phyloP scores from a whole-genome alignment of 1,284 basidiomycete genomes.

The Agroathelia rolfsii region DNA sequence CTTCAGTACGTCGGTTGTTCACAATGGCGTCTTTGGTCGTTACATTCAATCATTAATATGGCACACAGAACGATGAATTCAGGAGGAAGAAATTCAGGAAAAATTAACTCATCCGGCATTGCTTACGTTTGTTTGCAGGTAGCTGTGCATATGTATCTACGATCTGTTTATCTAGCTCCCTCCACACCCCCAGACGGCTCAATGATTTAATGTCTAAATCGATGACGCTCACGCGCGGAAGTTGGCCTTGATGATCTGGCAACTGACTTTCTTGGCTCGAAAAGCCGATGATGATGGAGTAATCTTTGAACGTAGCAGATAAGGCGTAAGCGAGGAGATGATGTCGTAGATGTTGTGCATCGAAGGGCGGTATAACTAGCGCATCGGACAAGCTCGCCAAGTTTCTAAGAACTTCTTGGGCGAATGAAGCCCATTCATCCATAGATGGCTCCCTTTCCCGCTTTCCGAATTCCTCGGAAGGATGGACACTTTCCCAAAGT shows the following conservation, averaged over 20 bases:
- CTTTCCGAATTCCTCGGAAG: slow-evolving; percentile 7
- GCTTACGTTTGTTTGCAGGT: slow-evolving; percentile 18
- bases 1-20: no score
- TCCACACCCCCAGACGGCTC: slow-evolving; percentile 61
- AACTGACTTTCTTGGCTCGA: slow-evolving; percentile 20
- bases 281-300: slow-evolving; percentile 72
- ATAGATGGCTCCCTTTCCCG: slow-evolving; percentile 42
- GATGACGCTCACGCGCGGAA: slow-evolving; percentile 50
- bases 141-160: slow-evolving; percentile 36
- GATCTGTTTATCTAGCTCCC: slow-evolving; percentile 63
- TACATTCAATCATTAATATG: no score
- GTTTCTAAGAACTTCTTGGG: no score
- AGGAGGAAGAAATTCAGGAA: no score
- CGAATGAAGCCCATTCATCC: slow-evolving; percentile 52
- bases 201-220: slow-evolving; percentile 83
- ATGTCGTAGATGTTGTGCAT: slow-evolving; percentile 38
- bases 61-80: no score
- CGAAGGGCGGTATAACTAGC: slow-evolving; percentile 28
- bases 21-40: no score
- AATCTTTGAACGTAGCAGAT: slow-evolving; percentile 94
- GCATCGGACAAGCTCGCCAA: no score
- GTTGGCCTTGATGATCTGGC: slow-evolving; percentile 9
- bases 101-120: no score
- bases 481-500: slow-evolving; percentile 30
- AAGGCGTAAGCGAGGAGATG: slow-evolving; percentile 71